These are phyloP conservation scores for Ceratocystis huliohia DNA, from an alignment of 2,329 filamentous ascomycete genomes.

Conservation along the genomic window DNA sequence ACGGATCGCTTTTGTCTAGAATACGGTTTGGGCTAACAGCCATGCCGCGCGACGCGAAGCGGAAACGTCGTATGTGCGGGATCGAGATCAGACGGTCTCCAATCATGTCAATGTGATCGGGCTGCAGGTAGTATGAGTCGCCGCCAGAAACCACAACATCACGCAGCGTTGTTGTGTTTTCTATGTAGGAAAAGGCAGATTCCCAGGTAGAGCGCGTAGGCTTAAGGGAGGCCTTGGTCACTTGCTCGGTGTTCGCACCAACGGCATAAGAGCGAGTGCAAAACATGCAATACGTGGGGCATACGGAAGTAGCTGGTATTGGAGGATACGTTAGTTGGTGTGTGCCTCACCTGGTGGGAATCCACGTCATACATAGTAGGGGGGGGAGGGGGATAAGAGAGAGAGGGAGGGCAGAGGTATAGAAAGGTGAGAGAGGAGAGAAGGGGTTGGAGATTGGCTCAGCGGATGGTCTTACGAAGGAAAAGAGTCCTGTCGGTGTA, in stretches of 20 bases:
- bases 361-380: not conserved
- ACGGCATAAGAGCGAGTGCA: slow-evolving; percentile 50
- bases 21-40: slow-evolving; percentile 46
- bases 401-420: too few relatives aligned
- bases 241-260: slow-evolving; percentile 40
- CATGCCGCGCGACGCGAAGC: slow-evolving; percentile 50
- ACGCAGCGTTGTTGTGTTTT: slow-evolving; percentile 35
- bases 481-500: slow-evolving; percentile 52
- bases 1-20: slow-evolving; percentile 39
- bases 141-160: slow-evolving; percentile 53
- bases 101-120: slow-evolving; percentile 40
- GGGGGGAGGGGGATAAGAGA: not conserved
- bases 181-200: slow-evolving; percentile 45
- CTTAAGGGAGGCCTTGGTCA: slow-evolving; percentile 35
- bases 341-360: not conserved
- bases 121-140: slow-evolving; percentile 45
- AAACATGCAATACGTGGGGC: slow-evolving; percentile 50
- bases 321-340: not conserved
- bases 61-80: slow-evolving; percentile 45
- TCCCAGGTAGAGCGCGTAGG: slow-evolving; percentile 38
- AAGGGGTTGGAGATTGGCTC: too few relatives aligned
- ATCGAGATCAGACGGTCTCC: slow-evolving; percentile 44
- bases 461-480: slow-evolving; percentile 34
- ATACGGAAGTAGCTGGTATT: slow-evolving; percentile 41
- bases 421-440: too few relatives aligned